phyloP scores from a whole-genome alignment of 176 grass and related monocot species.

The Panicum miliaceum region DNA sequence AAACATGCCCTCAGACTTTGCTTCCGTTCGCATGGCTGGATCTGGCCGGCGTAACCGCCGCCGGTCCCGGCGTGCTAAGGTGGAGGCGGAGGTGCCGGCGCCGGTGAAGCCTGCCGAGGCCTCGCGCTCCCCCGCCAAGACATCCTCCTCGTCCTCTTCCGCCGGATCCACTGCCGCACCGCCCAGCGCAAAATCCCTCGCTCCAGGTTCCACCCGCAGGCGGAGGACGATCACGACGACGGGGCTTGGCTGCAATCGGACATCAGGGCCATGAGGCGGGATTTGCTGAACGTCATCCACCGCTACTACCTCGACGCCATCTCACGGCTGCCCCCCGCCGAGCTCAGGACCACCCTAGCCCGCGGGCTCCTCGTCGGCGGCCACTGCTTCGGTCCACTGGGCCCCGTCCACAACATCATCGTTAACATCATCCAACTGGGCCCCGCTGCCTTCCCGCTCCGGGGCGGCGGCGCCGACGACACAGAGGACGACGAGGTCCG shows the following conservation, averaged over 20 bases:
- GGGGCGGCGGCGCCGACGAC: no score
- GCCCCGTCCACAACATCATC: conserved; percentile 14
- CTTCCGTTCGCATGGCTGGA: not conserved
- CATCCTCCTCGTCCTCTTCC: no score
- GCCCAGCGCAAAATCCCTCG: no score
- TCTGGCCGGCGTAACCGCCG: not conserved
- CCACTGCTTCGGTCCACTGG: not conserved
- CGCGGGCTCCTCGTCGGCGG: conserved; percentile 12
- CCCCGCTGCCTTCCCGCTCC: not conserved
- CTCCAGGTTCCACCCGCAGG: no score
- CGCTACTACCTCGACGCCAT: conserved; percentile 29
- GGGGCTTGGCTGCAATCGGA: not conserved
- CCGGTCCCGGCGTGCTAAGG: not conserved
- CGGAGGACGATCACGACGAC: no score
- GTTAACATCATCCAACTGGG: conserved; percentile 30
- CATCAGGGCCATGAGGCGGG: not conserved
- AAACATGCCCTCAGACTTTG: not conserved
- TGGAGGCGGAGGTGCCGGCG: not conserved
- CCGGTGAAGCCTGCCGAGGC: not conserved
- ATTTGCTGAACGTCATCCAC: not conserved
- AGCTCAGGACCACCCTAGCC: not conserved
- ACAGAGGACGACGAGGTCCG: not conserved
- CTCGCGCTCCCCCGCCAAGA: no score
- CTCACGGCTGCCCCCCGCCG: conserved; percentile 8
- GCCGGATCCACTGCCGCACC: no score